A percentile compares a stretch with the other conserved stretches of the same genome.
Conservation (phyloP, 2,329 filamentous ascomycete species). For the Clonostachys rosea region DNA sequence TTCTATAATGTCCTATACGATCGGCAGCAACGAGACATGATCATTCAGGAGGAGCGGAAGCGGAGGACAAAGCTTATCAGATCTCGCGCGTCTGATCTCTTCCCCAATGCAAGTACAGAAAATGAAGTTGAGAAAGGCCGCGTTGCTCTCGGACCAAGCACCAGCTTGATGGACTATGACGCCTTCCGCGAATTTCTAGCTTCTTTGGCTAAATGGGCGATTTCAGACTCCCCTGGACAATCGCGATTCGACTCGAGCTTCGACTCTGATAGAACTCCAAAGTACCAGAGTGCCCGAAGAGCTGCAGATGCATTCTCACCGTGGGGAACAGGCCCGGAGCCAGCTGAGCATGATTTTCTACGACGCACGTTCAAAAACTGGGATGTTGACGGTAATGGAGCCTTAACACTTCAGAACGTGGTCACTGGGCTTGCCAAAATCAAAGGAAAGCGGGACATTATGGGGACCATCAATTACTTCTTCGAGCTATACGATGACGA, state of each 20-base stretch:
- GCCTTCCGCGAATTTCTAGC: slow-evolving; percentile 93
- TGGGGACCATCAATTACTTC: slow-evolving; percentile 97
- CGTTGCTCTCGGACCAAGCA: slow-evolving; percentile 83
- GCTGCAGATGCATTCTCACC: slow-evolving; percentile 37
- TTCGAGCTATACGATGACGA: slow-evolving; percentile 97
- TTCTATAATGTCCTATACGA: slow-evolving; percentile 94
- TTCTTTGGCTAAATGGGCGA: slow-evolving; percentile 85
- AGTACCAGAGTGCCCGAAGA: slow-evolving; percentile 52
- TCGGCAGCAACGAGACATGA: slow-evolving; percentile 74
- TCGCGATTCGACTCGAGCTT: slow-evolving; percentile 40
- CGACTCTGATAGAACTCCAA: slow-evolving; percentile 53
- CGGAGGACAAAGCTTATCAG: slow-evolving; percentile 58
- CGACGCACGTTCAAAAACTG: slow-evolving; percentile 81
- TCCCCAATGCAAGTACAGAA: slow-evolving; percentile 21
- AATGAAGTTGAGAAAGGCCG: slow-evolving; percentile 73
- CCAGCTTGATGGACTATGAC: slow-evolving; percentile 95
- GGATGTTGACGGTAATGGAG: slow-evolving; percentile 75
- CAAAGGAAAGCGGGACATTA: slow-evolving; percentile 91
- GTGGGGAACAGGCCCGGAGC: slow-evolving; percentile 56
- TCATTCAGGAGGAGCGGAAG: slow-evolving; percentile 72
- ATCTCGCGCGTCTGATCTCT: slow-evolving; percentile 28
- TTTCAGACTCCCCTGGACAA: slow-evolving; percentile 74
- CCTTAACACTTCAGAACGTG: slow-evolving; percentile 83
- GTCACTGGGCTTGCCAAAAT: slow-evolving; percentile 87
- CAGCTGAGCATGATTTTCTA: slow-evolving; percentile 94